Percentiles rank a stretch among this genome's conserved stretches.
Conservation (phyloP, 805 yeast species). For the Yamadazyma tumulicola region DNA sequence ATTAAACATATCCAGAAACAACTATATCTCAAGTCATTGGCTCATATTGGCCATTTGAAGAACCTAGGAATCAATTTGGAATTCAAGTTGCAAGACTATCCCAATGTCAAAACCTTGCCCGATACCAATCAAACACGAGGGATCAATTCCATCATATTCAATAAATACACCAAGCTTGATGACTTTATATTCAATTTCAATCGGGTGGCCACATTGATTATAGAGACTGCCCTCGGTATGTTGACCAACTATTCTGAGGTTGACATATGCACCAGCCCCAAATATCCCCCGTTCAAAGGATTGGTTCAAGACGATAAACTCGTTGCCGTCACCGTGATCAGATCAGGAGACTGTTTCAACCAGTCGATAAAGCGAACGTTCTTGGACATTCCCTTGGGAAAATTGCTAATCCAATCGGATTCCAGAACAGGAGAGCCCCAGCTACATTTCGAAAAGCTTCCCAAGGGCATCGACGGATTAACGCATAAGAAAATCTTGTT, state of each 20-base stretch:
- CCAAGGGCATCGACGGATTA: conserved; percentile 27
- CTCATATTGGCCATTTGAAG: conserved; percentile 64
- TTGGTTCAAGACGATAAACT: conserved; percentile 49
- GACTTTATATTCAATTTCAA: conserved; percentile 88
- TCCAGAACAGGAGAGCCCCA: conserved; percentile 91
- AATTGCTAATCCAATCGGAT: conserved; percentile 83
- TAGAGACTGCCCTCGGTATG: conserved; percentile 65
- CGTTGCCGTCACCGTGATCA: conserved; percentile 72
- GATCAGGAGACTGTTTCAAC: conserved; percentile 93
- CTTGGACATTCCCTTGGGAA: conserved; percentile 79
- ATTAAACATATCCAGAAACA: conserved; percentile 77
- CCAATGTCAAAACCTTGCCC: conserved; percentile 38
- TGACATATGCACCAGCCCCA: conserved; percentile 24
- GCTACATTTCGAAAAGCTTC: conserved; percentile 76
- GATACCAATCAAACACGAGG: conserved; percentile 65
- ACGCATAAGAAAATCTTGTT: conserved; percentile 50
- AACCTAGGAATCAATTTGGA: conserved; percentile 46
- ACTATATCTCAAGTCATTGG: conserved; percentile 56
- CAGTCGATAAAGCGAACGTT: conserved; percentile 69
- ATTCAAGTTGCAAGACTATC: conserved; percentile 23
- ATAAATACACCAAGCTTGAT: conserved; percentile 53
- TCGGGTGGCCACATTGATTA: conserved; percentile 68
- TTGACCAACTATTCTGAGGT: conserved; percentile 35
- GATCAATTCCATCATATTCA: conserved; percentile 66
- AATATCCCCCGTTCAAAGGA: conserved; percentile 22